Conservation (phyloP, 1,139 yeast genomes). For the Candida buenavistaensis region DNA sequence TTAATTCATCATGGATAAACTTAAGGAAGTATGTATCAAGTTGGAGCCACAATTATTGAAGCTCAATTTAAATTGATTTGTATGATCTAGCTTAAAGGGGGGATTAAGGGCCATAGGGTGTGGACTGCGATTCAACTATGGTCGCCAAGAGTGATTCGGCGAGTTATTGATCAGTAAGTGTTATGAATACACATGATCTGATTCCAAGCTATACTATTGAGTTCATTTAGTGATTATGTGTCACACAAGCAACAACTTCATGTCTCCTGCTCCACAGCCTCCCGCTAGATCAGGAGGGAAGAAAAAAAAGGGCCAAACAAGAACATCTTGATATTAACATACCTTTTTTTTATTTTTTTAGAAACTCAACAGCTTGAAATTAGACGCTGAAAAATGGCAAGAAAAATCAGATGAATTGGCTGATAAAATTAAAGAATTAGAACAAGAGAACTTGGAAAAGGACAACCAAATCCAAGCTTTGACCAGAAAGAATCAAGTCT, state of each 20-base stretch:
- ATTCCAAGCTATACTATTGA: too few relatives aligned
- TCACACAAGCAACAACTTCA: too few relatives aligned
- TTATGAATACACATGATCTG: too few relatives aligned
- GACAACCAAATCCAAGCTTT: constrained; percentile 94
- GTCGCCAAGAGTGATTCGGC: too few relatives aligned
- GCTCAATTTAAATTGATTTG: too few relatives aligned
- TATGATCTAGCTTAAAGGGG: not conserved
- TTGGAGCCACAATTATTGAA: too few relatives aligned
- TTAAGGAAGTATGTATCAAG: constrained; percentile 50
- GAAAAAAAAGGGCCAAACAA: not conserved
- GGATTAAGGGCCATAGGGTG: too few relatives aligned
- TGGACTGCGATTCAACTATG: too few relatives aligned
- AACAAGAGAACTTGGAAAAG: constrained; percentile 87
- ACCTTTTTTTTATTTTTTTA: constrained; percentile 33
- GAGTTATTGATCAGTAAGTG: too few relatives aligned
- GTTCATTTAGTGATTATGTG: too few relatives aligned
- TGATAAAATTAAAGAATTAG: constrained; percentile 80
- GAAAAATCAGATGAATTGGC: constrained; percentile 90
- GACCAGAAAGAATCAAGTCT: constrained; percentile 85
- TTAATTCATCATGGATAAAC: constrained; percentile 42
- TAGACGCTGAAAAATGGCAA: constrained; percentile 97
- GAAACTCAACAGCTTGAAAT: constrained; percentile 88
- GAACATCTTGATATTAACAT: not conserved
- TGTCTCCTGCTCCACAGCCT: too few relatives aligned
- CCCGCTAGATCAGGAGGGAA: too few relatives aligned